Evolutionary conservation across 768 basidiomycete genomes (phyloP), one percentile per base, ranked within the genome.

Genomic region (Tylopilus balloui): DNA sequence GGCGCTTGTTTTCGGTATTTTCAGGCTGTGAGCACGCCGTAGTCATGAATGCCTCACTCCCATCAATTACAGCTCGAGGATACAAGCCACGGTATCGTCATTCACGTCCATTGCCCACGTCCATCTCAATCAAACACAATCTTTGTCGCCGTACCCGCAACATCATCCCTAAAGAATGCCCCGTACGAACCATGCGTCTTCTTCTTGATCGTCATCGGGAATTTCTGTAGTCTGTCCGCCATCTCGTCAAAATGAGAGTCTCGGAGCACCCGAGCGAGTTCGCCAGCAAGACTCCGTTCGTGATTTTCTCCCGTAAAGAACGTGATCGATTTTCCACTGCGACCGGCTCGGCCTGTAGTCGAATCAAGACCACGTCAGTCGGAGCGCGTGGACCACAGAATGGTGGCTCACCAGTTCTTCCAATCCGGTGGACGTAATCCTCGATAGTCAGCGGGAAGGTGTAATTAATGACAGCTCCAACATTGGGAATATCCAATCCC

Each of bases 121-220:
- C 46, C 41, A 38, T n/a, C 59, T 64, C 71, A 77, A 20, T 64
- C 62, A 62, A 91, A 91, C 40, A 81, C 83, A 54, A 89, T 89
- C 74, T 86, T 88, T 10, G 80, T 87, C n/a, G 86, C 82, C 2
- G 73, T 80, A 19, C 76, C 76, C 20, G 78, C 76, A 38, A 75
- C 69, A 52, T 75, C 76, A 56, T 88, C 82, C 48, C 85, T 68
- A 68, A 78, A 92, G 69, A 91, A 92, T 6, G 87, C 88, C 5
- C 94, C 94, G 58, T 96, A 97, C 35, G 80, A 86, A 17, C 89
- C 73, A 60, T 97, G 94, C 58, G 86, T 81, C 77, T 83, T 91
- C 78, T 98, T 98, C 76, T 95, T 96, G 72, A 98, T 92, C 50
- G 93, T 90, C 79, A 94, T 91, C 43, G 92, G 92, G 75, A 96